A percentile compares a stretch with the other conserved stretches of the same genome.
phyloP scores from a whole-genome alignment of 768 basidiomycete species.

The Leccinum disarticulatum region DNA sequence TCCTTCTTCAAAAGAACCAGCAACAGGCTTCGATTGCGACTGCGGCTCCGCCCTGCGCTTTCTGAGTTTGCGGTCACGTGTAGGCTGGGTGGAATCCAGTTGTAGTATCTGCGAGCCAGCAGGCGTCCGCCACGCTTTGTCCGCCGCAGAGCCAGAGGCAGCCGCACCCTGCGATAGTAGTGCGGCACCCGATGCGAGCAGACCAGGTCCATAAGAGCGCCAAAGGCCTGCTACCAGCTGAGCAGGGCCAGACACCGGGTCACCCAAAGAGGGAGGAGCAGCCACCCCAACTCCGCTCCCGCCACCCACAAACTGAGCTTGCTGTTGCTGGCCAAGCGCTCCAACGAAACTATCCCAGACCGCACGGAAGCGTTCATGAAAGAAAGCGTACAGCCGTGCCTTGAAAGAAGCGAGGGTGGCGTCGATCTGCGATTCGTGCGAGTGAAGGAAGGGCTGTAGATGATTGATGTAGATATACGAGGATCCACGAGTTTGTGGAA shows the following conservation, averaged over 20 bases:
- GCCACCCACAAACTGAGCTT: conserved; percentile 18
- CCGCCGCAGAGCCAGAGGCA: conserved; percentile 34
- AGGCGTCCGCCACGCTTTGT: conserved; percentile 28
- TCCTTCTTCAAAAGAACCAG: conserved; percentile 47
- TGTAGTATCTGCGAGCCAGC: conserved; percentile 32
- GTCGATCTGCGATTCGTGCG: conserved; percentile 86
- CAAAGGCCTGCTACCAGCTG: conserved; percentile 68
- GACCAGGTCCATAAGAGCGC: conserved; percentile 74
- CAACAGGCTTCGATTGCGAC: conserved; percentile 30
- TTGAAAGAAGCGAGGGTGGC: conserved; percentile 68
- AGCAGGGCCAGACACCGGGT: conserved; percentile 62
- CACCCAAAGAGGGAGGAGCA: conserved; percentile 46
- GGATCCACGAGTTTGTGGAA: conserved; percentile 87
- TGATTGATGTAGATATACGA: conserved; percentile 80
- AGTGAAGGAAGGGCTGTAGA: conserved; percentile 79
- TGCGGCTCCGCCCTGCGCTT: conserved; percentile 54
- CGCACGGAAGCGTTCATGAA: conserved; percentile 61
- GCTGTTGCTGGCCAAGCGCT: conserved; percentile 45
- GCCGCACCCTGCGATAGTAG: conserved; percentile 55
- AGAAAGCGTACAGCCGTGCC: conserved; percentile 54
- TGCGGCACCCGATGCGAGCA: conserved; percentile 67
- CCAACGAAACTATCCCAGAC: conserved; percentile 66
- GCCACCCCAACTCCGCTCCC: conserved; percentile 26
- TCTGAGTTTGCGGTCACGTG: conserved; percentile 43
- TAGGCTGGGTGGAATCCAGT: conserved; percentile 27